phyloP scores from a whole-genome alignment of 164 flowering plant species.

The Stephania japonica region DNA sequence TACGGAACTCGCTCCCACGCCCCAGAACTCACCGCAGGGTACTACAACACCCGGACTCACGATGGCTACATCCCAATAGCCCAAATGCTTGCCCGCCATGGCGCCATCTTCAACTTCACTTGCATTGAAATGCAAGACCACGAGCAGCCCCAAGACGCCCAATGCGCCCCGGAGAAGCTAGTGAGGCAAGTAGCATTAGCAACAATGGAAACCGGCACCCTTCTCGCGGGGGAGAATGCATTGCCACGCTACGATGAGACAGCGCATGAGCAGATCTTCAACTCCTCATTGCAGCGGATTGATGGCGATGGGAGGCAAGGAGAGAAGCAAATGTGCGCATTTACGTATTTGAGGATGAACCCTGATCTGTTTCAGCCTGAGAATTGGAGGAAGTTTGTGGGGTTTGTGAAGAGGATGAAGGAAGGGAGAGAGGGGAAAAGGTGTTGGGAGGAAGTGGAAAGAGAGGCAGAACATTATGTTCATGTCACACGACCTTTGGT shows the following conservation, averaged over 20 bases:
- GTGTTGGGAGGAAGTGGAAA: slow-evolving; percentile 72
- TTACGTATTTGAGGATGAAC: slow-evolving; percentile 88
- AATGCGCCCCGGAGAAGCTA: slow-evolving; percentile 76
- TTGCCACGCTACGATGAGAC: slow-evolving; percentile 70
- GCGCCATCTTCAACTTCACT: slow-evolving; percentile 86
- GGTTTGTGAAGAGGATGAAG: slow-evolving; percentile 76
- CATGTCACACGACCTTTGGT: slow-evolving; percentile 64
- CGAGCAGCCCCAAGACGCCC: slow-evolving; percentile 92
- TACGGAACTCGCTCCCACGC: slow-evolving; percentile 89
- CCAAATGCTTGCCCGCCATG: slow-evolving; percentile 75
- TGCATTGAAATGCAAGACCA: slow-evolving; percentile 94
- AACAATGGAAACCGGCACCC: slow-evolving; percentile 49
- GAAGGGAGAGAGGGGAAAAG: slow-evolving; percentile 43
- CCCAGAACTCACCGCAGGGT: slow-evolving; percentile 97
- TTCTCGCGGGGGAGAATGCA: slow-evolving; percentile 94
- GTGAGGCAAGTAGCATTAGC: slow-evolving; percentile 79
- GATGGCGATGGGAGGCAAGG: slow-evolving; percentile 18
- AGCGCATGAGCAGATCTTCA: slow-evolving; percentile 72
- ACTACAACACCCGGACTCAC: slow-evolving; percentile 75
- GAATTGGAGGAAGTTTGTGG: slow-evolving; percentile 77
- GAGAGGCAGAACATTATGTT: slow-evolving; percentile 79
- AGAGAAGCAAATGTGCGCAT: slow-evolving; percentile 70
- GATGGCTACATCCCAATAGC: slow-evolving; percentile 93
- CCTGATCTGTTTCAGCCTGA: slow-evolving; percentile 69
- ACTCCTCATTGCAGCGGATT: slow-evolving; percentile 36